Conservation (phyloP, 768 basidiomycete genomes). For the Auriscalpium orientale region DNA sequence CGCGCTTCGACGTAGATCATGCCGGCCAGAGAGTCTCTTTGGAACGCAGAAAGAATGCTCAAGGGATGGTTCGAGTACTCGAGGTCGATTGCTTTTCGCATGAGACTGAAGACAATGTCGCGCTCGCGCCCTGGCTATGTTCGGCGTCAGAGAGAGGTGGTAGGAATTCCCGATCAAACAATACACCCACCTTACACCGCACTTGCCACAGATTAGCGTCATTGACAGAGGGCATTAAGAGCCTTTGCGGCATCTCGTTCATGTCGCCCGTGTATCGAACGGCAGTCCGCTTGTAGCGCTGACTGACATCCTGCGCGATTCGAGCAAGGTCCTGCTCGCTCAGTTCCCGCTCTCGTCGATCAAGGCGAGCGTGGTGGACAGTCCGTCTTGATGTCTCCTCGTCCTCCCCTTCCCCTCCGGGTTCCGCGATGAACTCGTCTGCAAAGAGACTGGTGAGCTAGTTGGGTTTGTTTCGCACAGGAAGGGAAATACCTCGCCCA, state of each 20-base stretch:
- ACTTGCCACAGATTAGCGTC: conserved; percentile 97
- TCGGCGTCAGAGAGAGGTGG: not conserved
- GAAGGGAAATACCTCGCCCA: conserved; percentile 31
- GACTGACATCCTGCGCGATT: conserved; percentile 74
- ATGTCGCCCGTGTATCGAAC: conserved; percentile 84
- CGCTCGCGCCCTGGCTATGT: conserved; percentile 82
- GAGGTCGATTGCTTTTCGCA: conserved; percentile 84
- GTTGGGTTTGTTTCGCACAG: not conserved
- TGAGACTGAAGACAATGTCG: conserved; percentile 88
- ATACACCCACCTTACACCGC: conserved; percentile 67
- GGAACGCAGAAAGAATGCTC: conserved; percentile 88
- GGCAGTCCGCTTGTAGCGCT: conserved; percentile 66
- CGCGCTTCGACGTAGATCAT: conserved; percentile 97
- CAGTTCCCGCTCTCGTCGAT: conserved; percentile 62
- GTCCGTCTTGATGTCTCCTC: conserved; percentile 43
- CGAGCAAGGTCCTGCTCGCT: conserved; percentile 76
- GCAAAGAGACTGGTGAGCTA: conserved; percentile 5
- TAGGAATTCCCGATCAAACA: not conserved
- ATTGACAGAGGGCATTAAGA: conserved; percentile 94
- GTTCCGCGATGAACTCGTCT: conserved; percentile 68
- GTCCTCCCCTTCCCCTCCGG: conserved; percentile 58
- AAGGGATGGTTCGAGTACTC: conserved; percentile 75
- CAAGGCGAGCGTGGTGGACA: conserved; percentile 60
- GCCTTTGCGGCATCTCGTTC: conserved; percentile 86
- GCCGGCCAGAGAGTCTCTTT: conserved; percentile 89